Percentiles rank a stretch among this genome's conserved stretches.
phyloP scores from a whole-genome alignment of 306 rosid species.

The Castanea sativa region DNA sequence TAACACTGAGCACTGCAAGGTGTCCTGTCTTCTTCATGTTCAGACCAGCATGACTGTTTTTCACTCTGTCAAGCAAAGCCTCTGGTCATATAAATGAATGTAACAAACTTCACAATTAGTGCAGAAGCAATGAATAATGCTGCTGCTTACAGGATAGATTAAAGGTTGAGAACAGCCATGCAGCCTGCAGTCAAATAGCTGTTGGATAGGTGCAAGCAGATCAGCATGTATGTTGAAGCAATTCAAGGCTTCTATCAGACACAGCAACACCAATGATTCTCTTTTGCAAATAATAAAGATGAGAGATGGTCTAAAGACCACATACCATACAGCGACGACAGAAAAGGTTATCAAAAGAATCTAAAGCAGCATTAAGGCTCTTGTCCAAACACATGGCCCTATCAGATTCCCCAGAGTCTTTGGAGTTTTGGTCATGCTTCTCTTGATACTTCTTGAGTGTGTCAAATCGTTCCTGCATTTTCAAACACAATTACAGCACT shows the following conservation, averaged over 20 bases:
- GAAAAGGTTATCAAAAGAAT: conserved; percentile 95
- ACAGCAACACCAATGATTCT: background rate
- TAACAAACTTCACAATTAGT: conserved; percentile 6
- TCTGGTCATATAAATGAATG: conserved; percentile 31
- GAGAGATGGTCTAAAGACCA: conserved; percentile 21
- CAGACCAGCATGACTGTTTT: conserved; percentile 67
- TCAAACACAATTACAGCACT: conserved; percentile 17
- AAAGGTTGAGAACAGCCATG: conserved; percentile 90
- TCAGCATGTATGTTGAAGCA: conserved; percentile 19
- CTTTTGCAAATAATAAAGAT: conserved; percentile 13
- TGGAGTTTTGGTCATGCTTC: conserved; percentile 33
- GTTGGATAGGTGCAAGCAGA: conserved; percentile 44
- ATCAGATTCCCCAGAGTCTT: conserved; percentile 43
- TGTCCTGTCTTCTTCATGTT: conserved; percentile 59
- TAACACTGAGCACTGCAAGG: conserved; percentile 89
- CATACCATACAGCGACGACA: conserved; percentile 95
- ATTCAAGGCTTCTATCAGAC: conserved; percentile 10
- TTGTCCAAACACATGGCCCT: conserved; percentile 62
- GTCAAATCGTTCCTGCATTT: conserved; percentile 69
- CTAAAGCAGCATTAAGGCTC: conserved; percentile 78
- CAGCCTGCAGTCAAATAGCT: conserved; percentile 89
- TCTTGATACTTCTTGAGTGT: conserved; percentile 46
- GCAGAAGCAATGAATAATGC: conserved; percentile 9
- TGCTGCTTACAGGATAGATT: conserved; percentile 73
- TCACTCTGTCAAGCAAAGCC: conserved; percentile 67